Conservation (phyloP, 2,329 filamentous ascomycete genomes). For the Ophiostoma sp. region DNA sequence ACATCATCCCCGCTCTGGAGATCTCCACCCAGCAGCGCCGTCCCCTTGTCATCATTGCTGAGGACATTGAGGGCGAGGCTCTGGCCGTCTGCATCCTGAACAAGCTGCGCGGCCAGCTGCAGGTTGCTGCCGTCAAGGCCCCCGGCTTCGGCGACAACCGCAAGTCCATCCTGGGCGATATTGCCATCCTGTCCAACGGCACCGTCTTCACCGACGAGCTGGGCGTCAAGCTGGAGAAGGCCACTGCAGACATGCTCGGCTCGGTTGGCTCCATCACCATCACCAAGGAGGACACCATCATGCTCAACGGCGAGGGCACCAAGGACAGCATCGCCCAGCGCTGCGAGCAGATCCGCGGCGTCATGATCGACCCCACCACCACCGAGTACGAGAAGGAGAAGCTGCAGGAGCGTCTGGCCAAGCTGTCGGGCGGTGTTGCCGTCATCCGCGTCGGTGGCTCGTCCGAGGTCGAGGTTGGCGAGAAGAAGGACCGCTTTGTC, state of each 20-base stretch:
- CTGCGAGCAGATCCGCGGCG: conserved; percentile 97
- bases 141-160: conserved; percentile 99
- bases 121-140: conserved; percentile 97
- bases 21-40: conserved; percentile 92
- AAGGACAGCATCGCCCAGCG: conserved; percentile 92
- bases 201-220: conserved; percentile 98
- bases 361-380: conserved; percentile 88
- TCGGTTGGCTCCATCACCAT: conserved; percentile 98
- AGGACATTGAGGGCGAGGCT: conserved; percentile 98
- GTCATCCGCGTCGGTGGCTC: conserved; percentile 98
- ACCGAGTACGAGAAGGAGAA: conserved; percentile 99
- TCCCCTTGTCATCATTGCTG: conserved; percentile 95
- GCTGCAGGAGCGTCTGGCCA: conserved; percentile 98
- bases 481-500: conserved; percentile 99
- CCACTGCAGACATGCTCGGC: conserved; percentile 89
- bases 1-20: conserved; percentile 97
- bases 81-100: conserved; percentile 98
- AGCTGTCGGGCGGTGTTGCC: conserved; percentile 97
- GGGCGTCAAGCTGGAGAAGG: conserved; percentile 98
- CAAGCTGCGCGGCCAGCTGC: conserved; percentile 99
- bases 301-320: conserved; percentile 92
- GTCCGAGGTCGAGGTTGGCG: conserved; percentile 96
- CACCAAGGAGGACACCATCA: conserved; percentile 99
- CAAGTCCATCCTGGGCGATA: conserved; percentile 97
- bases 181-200: conserved; percentile 91